These are phyloP conservation scores for Metschnikowia rubicola DNA, from an alignment of 805 yeast genomes.

Conservation along the genomic window DNA sequence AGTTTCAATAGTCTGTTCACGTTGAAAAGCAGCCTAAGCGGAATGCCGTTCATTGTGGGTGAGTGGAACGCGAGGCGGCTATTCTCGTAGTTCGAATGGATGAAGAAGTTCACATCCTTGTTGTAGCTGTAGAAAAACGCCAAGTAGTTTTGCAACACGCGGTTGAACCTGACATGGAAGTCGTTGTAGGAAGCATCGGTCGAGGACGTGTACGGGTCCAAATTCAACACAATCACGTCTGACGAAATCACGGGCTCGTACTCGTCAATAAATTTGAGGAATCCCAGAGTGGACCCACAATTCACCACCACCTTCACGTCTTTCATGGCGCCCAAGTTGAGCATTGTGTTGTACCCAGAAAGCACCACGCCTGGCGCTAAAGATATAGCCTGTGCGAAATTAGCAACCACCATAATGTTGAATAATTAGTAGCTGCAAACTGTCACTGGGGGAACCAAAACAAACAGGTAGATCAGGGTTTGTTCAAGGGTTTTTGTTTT, in stretches of 20 bases:
- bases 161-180: slow-evolving; percentile 28
- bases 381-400: slow-evolving; percentile 1
- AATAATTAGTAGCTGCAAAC: not conserved
- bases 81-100: slow-evolving; percentile 25
- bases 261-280: slow-evolving; percentile 25
- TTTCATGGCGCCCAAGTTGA: slow-evolving; percentile 5
- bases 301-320: slow-evolving; percentile 39
- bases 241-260: slow-evolving; percentile 26
- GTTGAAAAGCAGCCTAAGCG: slow-evolving; percentile 35
- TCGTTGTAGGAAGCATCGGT: slow-evolving; percentile 23
- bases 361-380: slow-evolving; percentile 16
- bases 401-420: slow-evolving; percentile 1
- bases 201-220: slow-evolving; percentile 30
- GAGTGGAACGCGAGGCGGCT: slow-evolving; percentile 21
- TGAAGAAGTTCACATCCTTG: slow-evolving; percentile 25
- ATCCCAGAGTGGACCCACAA: slow-evolving; percentile 32
- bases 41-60: slow-evolving; percentile 38
- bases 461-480: too few species aligned
- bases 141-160: slow-evolving; percentile 37
- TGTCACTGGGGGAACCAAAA: not conserved
- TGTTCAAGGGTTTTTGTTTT: too few species aligned
- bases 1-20: slow-evolving; percentile 34
- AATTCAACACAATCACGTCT: slow-evolving; percentile 34
- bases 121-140: slow-evolving; percentile 34
- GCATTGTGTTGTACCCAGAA: slow-evolving; percentile 11